Conservation (phyloP, 768 basidiomycete species). For the Boletus edulis region DNA sequence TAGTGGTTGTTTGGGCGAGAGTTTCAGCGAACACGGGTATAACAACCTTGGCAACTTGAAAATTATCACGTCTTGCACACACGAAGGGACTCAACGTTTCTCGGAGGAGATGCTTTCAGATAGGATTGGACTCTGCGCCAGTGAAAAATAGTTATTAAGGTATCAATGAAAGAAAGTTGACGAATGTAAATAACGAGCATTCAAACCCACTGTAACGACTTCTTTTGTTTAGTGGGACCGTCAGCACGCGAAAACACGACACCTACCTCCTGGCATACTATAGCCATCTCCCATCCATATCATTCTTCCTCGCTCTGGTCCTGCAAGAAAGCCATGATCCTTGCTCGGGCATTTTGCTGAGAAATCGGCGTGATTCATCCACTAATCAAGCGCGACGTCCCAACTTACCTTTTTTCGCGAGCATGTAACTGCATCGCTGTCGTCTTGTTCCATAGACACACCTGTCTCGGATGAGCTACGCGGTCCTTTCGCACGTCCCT, state of each 20-base stretch:
- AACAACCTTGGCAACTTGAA: background rate
- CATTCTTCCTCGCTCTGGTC: constrained; percentile 65
- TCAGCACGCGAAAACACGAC: background rate
- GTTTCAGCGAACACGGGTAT: background rate
- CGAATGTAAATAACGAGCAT: background rate
- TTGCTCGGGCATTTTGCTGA: constrained; percentile 48
- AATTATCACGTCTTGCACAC: background rate
- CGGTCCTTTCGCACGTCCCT: constrained; percentile 26
- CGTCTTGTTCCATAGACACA: constrained; percentile 32
- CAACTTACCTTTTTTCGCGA: constrained; percentile 43
- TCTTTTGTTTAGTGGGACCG: background rate
- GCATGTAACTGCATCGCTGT: constrained; percentile 32
- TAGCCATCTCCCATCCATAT: background rate
- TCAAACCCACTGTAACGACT: too few relatives aligned
- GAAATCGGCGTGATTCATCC: background rate
- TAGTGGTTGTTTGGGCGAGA: too few relatives aligned
- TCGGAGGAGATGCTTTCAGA: background rate
- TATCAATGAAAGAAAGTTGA: background rate
- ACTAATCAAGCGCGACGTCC: background rate
- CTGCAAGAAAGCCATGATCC: constrained; percentile 68
- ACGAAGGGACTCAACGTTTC: background rate
- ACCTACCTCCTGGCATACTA: background rate
- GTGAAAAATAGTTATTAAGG: background rate
- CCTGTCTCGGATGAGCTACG: constrained; percentile 15
- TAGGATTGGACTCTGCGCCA: background rate